Base-by-base conservation (phyloP, 1,284 basidiomycete species). In the Athelia psychrophila region DNA sequence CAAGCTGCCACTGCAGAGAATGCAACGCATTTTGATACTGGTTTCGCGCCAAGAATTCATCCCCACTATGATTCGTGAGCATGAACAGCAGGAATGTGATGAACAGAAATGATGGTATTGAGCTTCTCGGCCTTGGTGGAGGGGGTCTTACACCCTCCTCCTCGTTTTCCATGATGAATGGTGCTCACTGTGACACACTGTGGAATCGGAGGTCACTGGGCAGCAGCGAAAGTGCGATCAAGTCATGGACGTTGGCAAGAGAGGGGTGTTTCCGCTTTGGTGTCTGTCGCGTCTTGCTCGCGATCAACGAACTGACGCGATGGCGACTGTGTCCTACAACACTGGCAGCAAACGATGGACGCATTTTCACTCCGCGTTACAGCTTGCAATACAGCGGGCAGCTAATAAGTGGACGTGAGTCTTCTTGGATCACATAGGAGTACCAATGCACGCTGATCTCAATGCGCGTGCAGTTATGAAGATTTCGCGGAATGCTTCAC, bases 401-500 rank as follows among this genome's bases (percentile, higher is more conserved):
- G 81, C 86, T 3, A 84, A 86, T 64, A 89, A 89, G 61, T 91
- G 88, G 88, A 85, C 86, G 88, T 88, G 58, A 61, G 87, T 81
- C 25, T 33, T 22, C 23, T n/a, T 40, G 20, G 35, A 47, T 19
- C 15, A 38, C 25, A 4, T 10, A 35, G 51, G 0, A 51, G 36
- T 27, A n/a, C n/a, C n/a, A 19, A 42, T 42, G 16, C 18, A 47
- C 51, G 48, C 50, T 42, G 38, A 18, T 27, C 22, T 50, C 20
- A 35, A 45, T 56, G 51, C 22, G 27, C 30, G n/a, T 36, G 24
- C 56, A 91, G 88, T 46, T 88, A 83, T 60, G 84, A 89, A 60
- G 86, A 91, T 63, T 91, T 90, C 57, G 73, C 79, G 4, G 84
- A 88, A 68, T 90, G 88, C 62, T 91, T 91, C 60, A 76, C 87